Evolutionary conservation across 129 eudicot species (phyloP).

Genomic region (Pittosporum tobira): DNA sequence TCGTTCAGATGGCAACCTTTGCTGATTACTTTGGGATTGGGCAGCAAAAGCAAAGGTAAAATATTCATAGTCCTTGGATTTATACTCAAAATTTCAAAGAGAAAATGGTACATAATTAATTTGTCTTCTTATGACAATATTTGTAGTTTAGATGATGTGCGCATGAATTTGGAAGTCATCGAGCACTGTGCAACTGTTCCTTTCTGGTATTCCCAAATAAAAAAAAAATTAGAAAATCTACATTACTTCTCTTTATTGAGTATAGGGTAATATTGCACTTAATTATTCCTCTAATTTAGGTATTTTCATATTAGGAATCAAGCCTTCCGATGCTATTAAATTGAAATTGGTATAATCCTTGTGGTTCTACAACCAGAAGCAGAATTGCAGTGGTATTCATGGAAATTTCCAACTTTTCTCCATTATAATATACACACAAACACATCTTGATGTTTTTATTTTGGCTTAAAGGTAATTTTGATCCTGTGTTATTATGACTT

Average conservation of each 20-base stretch:
- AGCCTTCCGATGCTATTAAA: conserved; percentile 52
- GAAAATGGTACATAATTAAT: too few species aligned
- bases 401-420: background rate
- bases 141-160: conserved; percentile 74
- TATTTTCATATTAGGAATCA: conserved; percentile 47
- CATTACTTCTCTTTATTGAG: too few species aligned
- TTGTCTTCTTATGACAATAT: background rate
- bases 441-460: too few species aligned
- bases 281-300: background rate
- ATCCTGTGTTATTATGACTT: too few species aligned
- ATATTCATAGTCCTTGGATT: background rate
- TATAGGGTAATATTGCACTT: too few species aligned
- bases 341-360: conserved; percentile 35
- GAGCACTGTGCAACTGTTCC: conserved; percentile 88
- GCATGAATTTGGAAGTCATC: conserved; percentile 92
- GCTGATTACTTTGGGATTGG: conserved; percentile 90
- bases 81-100: too few species aligned
- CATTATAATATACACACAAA: too few species aligned
- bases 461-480: too few species aligned
- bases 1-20: conserved; percentile 70
- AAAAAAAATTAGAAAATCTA: too few species aligned
- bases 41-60: conserved; percentile 89
- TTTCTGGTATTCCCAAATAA: conserved; percentile 74
- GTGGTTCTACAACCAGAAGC: conserved; percentile 62
- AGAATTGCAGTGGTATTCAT: conserved; percentile 41